Percentiles rank a stretch among this genome's conserved stretches.
Evolutionary conservation across 768 basidiomycete genomes (phyloP).

Genomic region (Stropharia rugosoannulata): DNA sequence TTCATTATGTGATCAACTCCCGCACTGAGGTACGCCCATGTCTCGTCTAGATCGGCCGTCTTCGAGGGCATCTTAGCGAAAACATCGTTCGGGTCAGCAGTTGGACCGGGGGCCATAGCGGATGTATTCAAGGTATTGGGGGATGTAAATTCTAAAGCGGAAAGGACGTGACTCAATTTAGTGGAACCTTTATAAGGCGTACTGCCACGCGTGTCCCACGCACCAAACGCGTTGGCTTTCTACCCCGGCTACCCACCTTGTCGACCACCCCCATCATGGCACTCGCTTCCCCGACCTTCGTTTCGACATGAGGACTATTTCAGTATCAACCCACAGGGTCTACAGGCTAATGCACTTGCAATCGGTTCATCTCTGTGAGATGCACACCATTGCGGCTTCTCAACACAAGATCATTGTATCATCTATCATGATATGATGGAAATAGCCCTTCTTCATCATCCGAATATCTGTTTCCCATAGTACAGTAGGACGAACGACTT

Average conservation of each 20-base stretch:
- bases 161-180: conserved; percentile 19
- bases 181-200: conserved; percentile 18
- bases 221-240: conserved; percentile 8
- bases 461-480: no score
- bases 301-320: no score
- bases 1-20: conserved; percentile 93
- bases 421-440: no score
- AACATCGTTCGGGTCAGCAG: conserved; percentile 9
- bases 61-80: conserved; percentile 59
- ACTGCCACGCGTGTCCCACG: conserved; percentile 27
- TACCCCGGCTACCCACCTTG: not conserved
- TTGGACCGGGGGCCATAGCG: conserved; percentile 1
- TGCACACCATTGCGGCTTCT: no score
- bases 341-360: no score
- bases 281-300: no score
- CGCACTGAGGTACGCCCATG: conserved; percentile 82
- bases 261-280: no score
- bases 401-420: no score
- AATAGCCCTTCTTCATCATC: no score
- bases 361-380: no score
- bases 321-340: no score
- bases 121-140: not conserved
- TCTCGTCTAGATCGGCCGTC: conserved; percentile 77
- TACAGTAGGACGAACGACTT: no score
- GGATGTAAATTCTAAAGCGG: conserved; percentile 1